Base-by-base conservation (phyloP, 1,139 yeast species). In the Blastobotrys buckinghamii region DNA sequence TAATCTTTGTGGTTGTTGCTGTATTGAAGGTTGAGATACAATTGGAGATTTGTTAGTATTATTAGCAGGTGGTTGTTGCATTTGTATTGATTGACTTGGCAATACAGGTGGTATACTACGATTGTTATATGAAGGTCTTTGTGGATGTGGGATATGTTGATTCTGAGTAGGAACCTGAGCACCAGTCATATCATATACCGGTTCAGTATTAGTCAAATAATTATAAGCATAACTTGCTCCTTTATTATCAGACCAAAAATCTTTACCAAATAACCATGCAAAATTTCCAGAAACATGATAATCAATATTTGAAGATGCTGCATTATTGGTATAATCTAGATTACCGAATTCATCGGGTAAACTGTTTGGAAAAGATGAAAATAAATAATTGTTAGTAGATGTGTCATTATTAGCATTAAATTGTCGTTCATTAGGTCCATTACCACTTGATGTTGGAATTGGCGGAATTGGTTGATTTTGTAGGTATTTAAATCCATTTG, bases 191-290 rank as follows among this genome's bases (percentile, higher is more conserved):
- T 17, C 24, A 6, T 2, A n/a, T 9, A 12, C 8, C 6, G 34
- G 32, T 2, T 29, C 37, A 10, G 38, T 37, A 20, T 50, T 49
- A 1, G 53, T 50, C n/a, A 50, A 39, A 34, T 46, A 38, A 22
- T 47, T 50, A 29, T 50, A 50, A 9, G 53, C 53, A 29, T 37
- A 37, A 15, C 49, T 37, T 2, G 53, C 50, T 4, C 48, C 49
- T 24, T 45, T 49, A n/a, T 48, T 47, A 22, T 48, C 47, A 12
- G 50, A 44, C 58, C 57, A 53, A 29, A 55, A 53, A 32, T 56
- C 59, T 8, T 51, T 42, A 9, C 59, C 59, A 48, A 56, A 56
- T 27, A 58, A 52, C 61, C 61, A 58, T 19, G 58, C 56, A 42
- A 55, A 58, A 35, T 57, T 57, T 24, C 59, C 61, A 1, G 60